Base-by-base conservation (phyloP, 139 green algal species). In the Mesotaenium endlicherianum region DNA sequence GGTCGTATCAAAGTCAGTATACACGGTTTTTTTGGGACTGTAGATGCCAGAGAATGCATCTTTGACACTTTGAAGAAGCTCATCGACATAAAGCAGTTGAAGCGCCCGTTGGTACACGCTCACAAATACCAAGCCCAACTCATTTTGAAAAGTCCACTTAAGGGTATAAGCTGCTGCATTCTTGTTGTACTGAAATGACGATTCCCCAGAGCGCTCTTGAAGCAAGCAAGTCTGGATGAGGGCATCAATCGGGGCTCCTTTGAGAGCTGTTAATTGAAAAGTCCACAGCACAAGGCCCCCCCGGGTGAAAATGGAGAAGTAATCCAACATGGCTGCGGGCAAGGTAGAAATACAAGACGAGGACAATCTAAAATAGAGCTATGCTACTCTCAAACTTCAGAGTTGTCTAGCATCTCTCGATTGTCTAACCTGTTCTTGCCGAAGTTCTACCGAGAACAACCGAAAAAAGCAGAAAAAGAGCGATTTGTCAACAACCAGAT, bases 71-170 rank as follows among this genome's bases (percentile, higher is more conserved):
- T 67, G 42, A 8, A 90, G 83, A 8, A 90, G 77, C 17, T 89
- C 82, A 34, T 89, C 83, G 17, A 88, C 86, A 77, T 90, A 89
- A 49, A 86, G 81, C 53, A 90, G 38, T 53, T 94, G 80, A 17
- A 99, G 88, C 17, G 96, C 88, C 58, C 94, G 91, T 55, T 98
- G 94, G 83, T 99, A 98, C 2, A 97, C 95, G 0, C 95, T 96
- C 49, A 98, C 96, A 90, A 98, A 98, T 42, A 99, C 94, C 1
- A 99, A 87, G 4, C 92, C 95, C 57, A 99, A 85, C 16, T 93
- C 94, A 80, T 99, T 99, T 88, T 98, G 92, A 47, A 98, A 93
- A 0, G 89, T 93, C 96, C 96, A 99, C 85, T 98, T 98, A 0
- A 98, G 69, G 1, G 92, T 92, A 89, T 98, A 95, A 3, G 87